These are phyloP conservation scores for Bacidia rubella DNA, from an alignment of 495 filamentous ascomycete species.

Conservation along the genomic window DNA sequence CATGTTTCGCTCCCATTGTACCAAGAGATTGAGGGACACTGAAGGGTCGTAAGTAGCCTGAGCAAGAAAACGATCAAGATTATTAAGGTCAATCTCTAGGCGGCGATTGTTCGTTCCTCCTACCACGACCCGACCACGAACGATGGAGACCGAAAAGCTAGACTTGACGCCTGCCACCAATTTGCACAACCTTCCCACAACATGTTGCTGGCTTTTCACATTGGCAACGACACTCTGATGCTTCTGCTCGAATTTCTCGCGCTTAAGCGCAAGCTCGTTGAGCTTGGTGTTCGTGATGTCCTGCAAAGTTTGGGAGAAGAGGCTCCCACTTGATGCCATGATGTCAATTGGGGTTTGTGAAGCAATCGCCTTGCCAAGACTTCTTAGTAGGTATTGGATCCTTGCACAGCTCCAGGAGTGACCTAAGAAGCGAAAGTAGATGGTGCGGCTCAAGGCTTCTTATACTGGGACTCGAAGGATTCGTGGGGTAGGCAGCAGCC, in stretches of 20 bases:
- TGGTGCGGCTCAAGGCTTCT: too few species aligned
- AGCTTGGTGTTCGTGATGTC: conserved; percentile 41
- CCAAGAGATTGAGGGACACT: conserved; percentile 23
- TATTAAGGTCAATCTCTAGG: conserved; percentile 31
- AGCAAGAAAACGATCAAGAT: conserved; percentile 32
- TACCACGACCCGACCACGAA: conserved; percentile 10
- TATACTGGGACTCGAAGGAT: too few species aligned
- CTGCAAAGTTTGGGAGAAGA: conserved; percentile 34
- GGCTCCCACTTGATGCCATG: conserved; percentile 1
- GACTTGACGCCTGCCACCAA: conserved; percentile 30
- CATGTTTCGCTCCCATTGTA: conserved; percentile 28
- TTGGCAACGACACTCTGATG: conserved; percentile 22
- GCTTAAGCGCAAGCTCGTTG: conserved; percentile 34
- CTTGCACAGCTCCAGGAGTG: too few species aligned
- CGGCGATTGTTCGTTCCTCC: conserved; percentile 15
- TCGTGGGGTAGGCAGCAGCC: too few species aligned
- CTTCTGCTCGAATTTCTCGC: conserved; percentile 26
- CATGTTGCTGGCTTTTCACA: conserved; percentile 20
- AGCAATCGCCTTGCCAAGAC: too few species aligned
- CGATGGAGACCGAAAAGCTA: conserved; percentile 24
- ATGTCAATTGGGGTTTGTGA: too few species aligned
- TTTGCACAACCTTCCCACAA: conserved; percentile 23
- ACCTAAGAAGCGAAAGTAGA: too few species aligned
- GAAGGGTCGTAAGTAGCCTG: conserved; percentile 33
- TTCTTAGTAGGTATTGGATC: too few species aligned